Evolutionary conservation across 176 grass and related monocot genomes (phyloP).

Genomic region (Bonia amplexicaulis): DNA sequence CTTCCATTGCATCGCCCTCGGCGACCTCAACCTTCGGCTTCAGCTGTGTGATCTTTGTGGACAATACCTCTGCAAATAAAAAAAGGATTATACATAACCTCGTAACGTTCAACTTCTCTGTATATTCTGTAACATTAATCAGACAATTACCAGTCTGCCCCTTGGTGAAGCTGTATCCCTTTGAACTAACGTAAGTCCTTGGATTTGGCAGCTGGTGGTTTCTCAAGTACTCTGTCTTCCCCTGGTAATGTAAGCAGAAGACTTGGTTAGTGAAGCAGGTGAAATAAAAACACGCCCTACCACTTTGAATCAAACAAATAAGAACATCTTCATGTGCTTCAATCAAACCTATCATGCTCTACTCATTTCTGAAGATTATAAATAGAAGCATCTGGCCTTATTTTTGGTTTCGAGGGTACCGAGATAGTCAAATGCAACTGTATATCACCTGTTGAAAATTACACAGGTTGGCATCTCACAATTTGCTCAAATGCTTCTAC

Average conservation of each 20-base stretch:
- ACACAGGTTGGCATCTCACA: neutral
- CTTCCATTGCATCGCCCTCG: slow-evolving; percentile 82
- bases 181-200: slow-evolving; percentile 72
- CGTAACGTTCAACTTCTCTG: neutral
- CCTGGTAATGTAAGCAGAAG: slow-evolving; percentile 31
- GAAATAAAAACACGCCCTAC: neutral
- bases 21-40: slow-evolving; percentile 43
- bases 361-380: neutral
- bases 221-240: slow-evolving; percentile 79
- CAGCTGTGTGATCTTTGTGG: slow-evolving; percentile 65
- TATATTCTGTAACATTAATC: neutral
- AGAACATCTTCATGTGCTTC: neutral
- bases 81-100: neutral
- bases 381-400: neutral
- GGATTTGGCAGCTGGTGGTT: slow-evolving; percentile 81
- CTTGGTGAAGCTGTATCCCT: slow-evolving; percentile 73
- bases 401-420: neutral
- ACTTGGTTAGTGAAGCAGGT: neutral
- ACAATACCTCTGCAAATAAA: slow-evolving; percentile 65
- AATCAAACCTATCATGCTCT: neutral
- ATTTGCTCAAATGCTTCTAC: neutral
- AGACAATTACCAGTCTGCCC: slow-evolving; percentile 66
- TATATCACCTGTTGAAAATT: neutral
- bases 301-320: neutral
- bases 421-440: neutral